Conservation (phyloP, 345 rosid genomes). For the Capsella bursapastoris region DNA sequence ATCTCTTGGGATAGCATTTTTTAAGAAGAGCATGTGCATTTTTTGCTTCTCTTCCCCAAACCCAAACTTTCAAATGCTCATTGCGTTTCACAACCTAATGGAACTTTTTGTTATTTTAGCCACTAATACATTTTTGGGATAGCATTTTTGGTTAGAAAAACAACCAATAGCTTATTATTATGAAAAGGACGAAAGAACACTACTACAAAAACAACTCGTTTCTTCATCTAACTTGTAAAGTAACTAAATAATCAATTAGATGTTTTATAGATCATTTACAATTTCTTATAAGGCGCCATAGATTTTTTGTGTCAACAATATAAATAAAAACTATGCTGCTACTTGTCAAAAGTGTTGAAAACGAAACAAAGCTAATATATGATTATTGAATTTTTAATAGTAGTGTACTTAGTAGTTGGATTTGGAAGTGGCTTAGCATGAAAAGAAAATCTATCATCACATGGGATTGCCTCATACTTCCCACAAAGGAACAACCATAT, state of each 20-base stretch:
- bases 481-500: slow-evolving; percentile 45
- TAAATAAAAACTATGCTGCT: background rate
- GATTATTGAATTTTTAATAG: background rate
- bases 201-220: background rate
- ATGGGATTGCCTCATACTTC: slow-evolving; percentile 46
- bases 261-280: background rate
- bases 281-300: background rate
- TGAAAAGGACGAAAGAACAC: background rate
- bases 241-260: background rate
- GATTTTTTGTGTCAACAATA: background rate
- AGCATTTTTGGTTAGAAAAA: too few relatives aligned
- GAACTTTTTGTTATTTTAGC: background rate
- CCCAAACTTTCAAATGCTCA: slow-evolving; percentile 18
- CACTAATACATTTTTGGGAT: background rate
- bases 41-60: slow-evolving; percentile 34
- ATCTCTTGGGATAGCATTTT: slow-evolving; percentile 21
- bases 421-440: slow-evolving; percentile 33
- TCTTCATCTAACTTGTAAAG: background rate
- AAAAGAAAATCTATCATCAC: slow-evolving; percentile 28
- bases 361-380: background rate
- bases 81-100: background rate
- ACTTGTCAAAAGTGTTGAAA: background rate
- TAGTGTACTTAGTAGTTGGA: slow-evolving; percentile 11
- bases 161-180: too few relatives aligned
- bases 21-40: slow-evolving; percentile 46